phyloP scores from a whole-genome alignment of 345 rosid genomes.

The Dipteronia dyeriana region DNA sequence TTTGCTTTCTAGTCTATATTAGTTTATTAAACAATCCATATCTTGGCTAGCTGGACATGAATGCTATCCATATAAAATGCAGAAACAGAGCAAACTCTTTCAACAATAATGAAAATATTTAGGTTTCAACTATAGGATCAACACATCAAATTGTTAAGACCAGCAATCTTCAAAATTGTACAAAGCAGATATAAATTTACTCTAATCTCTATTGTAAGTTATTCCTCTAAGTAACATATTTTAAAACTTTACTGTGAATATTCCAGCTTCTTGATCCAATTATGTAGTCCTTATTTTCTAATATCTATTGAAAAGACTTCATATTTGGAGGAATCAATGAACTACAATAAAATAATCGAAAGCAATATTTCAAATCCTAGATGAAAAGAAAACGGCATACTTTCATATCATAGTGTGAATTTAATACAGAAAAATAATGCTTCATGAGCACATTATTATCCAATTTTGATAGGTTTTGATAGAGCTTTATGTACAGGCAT shows the following conservation, averaged over 20 bases:
- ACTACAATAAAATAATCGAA: not conserved
- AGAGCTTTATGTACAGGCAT: slow-evolving; percentile 48
- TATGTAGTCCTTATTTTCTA: not conserved
- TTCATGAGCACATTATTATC: slow-evolving; percentile 20
- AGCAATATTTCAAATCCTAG: not conserved
- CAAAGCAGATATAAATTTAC: not conserved
- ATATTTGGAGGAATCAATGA: not conserved
- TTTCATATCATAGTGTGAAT: not conserved
- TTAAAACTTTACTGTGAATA: not conserved
- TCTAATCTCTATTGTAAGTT: not conserved
- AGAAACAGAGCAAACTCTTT: not conserved
- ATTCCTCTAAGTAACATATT: not conserved
- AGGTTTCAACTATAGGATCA: not conserved
- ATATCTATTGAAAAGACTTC: not conserved
- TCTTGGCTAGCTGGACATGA: not conserved
- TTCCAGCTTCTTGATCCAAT: not conserved
- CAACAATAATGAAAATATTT: not conserved
- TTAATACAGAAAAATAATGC: not conserved
- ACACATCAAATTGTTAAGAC: not conserved
- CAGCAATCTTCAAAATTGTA: not conserved
- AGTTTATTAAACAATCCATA: not conserved
- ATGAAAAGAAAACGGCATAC: slow-evolving; percentile 1
- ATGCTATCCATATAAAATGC: not conserved
- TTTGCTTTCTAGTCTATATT: not conserved
- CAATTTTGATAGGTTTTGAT: slow-evolving; percentile 22